Evolutionary conservation across 352 stramenopile species (phyloP).

Genomic region (Globisporangium megalacanthum): DNA sequence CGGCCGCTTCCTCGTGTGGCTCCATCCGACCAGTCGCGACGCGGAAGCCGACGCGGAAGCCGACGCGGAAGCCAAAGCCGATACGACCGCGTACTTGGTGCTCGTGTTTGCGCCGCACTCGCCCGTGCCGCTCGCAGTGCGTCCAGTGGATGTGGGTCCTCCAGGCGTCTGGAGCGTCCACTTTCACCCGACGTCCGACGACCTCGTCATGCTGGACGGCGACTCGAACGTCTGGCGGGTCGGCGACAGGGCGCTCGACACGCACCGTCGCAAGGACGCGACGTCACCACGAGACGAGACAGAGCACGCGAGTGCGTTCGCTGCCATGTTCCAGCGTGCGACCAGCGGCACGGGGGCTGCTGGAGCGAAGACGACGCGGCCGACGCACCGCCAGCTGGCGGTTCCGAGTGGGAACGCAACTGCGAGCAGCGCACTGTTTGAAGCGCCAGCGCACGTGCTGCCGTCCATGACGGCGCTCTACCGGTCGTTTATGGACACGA

Average conservation of each 20-base stretch:
- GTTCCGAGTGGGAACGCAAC: constrained; percentile 3
- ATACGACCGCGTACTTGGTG: constrained; percentile 22
- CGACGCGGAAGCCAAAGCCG: not conserved
- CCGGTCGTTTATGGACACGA: constrained; percentile 84
- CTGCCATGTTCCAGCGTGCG: constrained; percentile 36
- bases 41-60: too few species aligned
- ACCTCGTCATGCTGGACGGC: constrained; percentile 52
- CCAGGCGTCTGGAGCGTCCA: constrained; percentile 41
- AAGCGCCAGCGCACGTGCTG: constrained; percentile 75
- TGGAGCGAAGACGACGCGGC: constrained; percentile 18
- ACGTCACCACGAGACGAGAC: constrained; percentile 19
- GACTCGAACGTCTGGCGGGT: constrained; percentile 57
- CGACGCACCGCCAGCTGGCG: constrained; percentile 8
- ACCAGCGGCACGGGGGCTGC: constrained; percentile 1
- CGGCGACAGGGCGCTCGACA: constrained; percentile 36
- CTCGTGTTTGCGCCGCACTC: constrained; percentile 45
- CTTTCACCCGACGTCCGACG: constrained; percentile 52
- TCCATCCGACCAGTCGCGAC: constrained; percentile 13
- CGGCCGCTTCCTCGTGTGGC: constrained; percentile 50
- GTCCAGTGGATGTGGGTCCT: constrained; percentile 26
- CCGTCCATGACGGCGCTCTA: constrained; percentile 82
- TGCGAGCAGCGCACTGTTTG: constrained; percentile 48
- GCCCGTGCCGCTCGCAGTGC: constrained; percentile 42
- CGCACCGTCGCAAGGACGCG: constrained; percentile 28
- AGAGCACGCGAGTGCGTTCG: constrained; percentile 31